phyloP scores from a whole-genome alignment of 179 eudicot genomes.

The Beta corolliflora region DNA sequence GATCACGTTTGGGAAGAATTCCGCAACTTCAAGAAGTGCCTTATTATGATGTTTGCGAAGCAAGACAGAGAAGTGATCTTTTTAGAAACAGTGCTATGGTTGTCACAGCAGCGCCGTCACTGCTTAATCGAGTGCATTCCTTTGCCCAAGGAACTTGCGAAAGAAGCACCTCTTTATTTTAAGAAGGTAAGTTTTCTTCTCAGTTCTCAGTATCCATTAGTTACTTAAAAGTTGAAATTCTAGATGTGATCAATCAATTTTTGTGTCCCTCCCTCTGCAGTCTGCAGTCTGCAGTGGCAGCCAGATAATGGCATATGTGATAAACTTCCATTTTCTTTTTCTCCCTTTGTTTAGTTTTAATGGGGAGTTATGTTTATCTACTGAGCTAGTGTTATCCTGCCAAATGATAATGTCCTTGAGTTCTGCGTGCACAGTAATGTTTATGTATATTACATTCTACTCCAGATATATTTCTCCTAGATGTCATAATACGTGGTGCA shows the following conservation, averaged over 20 bases:
- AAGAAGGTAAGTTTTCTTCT: too few relatives aligned
- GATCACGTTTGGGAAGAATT: constrained; percentile 95
- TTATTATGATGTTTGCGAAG: constrained; percentile 92
- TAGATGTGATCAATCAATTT: too few relatives aligned
- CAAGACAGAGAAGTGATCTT: constrained; percentile 89
- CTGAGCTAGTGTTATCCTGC: neutral
- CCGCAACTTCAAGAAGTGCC: constrained; percentile 95
- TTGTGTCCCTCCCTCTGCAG: too few relatives aligned
- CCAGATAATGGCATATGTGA: neutral
- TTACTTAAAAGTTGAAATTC: too few relatives aligned
- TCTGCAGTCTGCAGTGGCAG: too few relatives aligned
- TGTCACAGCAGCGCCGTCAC: constrained; percentile 78
- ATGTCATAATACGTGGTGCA: neutral
- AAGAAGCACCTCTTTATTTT: constrained; percentile 37
- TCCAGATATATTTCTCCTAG: too few relatives aligned
- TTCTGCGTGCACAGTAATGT: too few relatives aligned
- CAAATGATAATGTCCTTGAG: neutral
- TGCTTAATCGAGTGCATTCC: constrained; percentile 97
- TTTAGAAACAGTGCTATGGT: constrained; percentile 83
- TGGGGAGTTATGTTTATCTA: neutral
- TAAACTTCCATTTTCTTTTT: neutral
- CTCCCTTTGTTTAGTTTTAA: neutral
- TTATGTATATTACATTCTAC: too few relatives aligned
- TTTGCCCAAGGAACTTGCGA: constrained; percentile 60
- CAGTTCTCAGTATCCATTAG: neutral